phyloP scores from a whole-genome alignment of 441 rosid genomes.

The Viola pubescens region DNA sequence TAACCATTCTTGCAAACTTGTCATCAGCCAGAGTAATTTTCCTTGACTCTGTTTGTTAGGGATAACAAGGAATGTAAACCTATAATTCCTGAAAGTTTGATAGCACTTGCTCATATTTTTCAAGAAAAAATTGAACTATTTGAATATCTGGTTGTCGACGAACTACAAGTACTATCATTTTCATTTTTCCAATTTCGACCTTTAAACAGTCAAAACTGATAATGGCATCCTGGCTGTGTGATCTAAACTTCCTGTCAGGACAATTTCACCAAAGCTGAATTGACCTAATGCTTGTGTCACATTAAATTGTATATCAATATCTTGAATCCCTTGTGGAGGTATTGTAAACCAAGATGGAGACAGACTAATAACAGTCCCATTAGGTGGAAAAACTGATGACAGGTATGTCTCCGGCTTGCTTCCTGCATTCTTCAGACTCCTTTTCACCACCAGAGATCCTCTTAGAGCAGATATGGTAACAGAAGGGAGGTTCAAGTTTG shows the following conservation, averaged over 20 bases:
- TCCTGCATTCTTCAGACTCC: conserved; percentile 57
- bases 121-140: too few species aligned
- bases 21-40: too few species aligned
- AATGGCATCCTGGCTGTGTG: conserved; percentile 66
- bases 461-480: conserved; percentile 53
- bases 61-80: too few species aligned
- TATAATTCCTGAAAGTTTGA: too few species aligned
- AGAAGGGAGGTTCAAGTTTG: conserved; percentile 73
- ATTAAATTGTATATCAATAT: conserved; percentile 40
- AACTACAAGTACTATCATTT: too few species aligned
- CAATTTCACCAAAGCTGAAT: conserved; percentile 71
- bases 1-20: too few species aligned
- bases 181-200: conserved; percentile 5
- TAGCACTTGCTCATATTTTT: too few species aligned
- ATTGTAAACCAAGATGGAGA: conserved; percentile 61
- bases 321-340: conserved; percentile 41
- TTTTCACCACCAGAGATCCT: conserved; percentile 30
- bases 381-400: conserved; percentile 48
- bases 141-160: too few species aligned
- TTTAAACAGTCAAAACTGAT: conserved; percentile 40
- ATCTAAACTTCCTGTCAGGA: conserved; percentile 57
- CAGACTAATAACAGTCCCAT: conserved; percentile 48
- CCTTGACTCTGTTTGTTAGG: too few species aligned
- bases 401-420: conserved; percentile 46
- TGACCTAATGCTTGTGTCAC: conserved; percentile 31